phyloP scores from a whole-genome alignment of 2,329 filamentous ascomycete species.

The Monilinia vaccinii-corymbosi region DNA sequence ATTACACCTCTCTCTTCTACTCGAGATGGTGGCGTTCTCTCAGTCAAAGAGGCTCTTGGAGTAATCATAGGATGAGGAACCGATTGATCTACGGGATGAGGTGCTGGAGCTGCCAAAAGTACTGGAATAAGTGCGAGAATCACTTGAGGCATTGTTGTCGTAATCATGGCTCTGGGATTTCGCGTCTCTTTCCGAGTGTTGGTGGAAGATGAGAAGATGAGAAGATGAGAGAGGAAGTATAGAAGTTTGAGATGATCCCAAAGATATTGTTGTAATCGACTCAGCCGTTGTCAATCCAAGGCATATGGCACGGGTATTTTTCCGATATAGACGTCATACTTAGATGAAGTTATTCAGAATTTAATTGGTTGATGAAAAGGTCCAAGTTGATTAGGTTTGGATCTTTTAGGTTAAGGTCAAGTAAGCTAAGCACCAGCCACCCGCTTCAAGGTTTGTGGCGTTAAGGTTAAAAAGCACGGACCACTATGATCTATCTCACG shows the following conservation, averaged over 20 bases:
- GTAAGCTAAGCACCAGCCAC: too few species aligned
- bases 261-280: too few species aligned
- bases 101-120: constrained; percentile 21
- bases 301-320: too few species aligned
- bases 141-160: constrained; percentile 7
- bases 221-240: too few species aligned
- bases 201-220: background rate
- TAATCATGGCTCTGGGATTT: background rate
- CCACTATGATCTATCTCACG: too few species aligned
- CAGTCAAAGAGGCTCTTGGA: constrained; percentile 34
- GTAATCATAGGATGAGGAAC: constrained; percentile 39
- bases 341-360: background rate
- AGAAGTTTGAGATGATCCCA: background rate
- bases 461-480: too few species aligned
- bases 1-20: constrained; percentile 37
- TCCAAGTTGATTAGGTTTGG: background rate
- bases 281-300: background rate
- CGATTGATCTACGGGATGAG: constrained; percentile 20
- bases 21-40: constrained; percentile 31
- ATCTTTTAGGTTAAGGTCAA: background rate
- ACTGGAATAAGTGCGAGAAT: constrained; percentile 19
- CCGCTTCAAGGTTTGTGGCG: too few species aligned
- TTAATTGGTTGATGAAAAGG: background rate
- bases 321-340: background rate
- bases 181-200: background rate